Base-by-base conservation (phyloP, 371 early-diverging fungal genomes). In the Lichtheimia ramosa region DNA sequence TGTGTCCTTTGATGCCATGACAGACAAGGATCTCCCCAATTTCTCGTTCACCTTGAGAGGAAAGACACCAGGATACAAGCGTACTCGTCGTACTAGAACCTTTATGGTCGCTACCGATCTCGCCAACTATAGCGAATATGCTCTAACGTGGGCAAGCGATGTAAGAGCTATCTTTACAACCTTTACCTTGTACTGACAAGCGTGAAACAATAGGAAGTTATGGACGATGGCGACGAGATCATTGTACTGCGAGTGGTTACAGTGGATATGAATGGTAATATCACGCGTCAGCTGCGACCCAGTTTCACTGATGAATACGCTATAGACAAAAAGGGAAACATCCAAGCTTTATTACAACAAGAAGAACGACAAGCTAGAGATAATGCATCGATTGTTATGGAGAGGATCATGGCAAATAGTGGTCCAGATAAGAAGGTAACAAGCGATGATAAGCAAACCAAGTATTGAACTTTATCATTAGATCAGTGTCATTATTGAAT, bases 201-300 rank as follows among this genome's bases (percentile, higher is more conserved):
- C 39, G n/a, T 43, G 18, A 28, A 16, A 13, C 7, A 5, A n/a
- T 59, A 75, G 76, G 78, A 80, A 63, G 73, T 83, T 56, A 75
- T 85, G 68, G 86, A 85, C 28, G 78, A 83, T 59, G 83, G 84
- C 27, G 86, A 85, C 64, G 86, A 85, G 63, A 63, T 85, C 53
- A 76, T 81, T 50, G 74, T 81, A n/a, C 51, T 81, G 25, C 66
- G 78, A 43, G 81, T 81, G 0, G 70, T 75, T 13, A 81, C 75
- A 3, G 70, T 72, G 1, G 81, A 81, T 46, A 68, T 75, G 64
- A 71, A 54, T 16, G 76, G 77, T 77, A 69, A 54, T 25, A 20
- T 55, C 18, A 20, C 48, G 48, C 21, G 48, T n/a, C 48, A 46
- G 10, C 34, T 34, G 34, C 2, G 34, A 34, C 34, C 34, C 34